Evolutionary conservation across 2,329 filamentous ascomycete genomes (phyloP), one percentile per base, ranked within the genome.

Genomic region (Arthrobotrys megalospora): DNA sequence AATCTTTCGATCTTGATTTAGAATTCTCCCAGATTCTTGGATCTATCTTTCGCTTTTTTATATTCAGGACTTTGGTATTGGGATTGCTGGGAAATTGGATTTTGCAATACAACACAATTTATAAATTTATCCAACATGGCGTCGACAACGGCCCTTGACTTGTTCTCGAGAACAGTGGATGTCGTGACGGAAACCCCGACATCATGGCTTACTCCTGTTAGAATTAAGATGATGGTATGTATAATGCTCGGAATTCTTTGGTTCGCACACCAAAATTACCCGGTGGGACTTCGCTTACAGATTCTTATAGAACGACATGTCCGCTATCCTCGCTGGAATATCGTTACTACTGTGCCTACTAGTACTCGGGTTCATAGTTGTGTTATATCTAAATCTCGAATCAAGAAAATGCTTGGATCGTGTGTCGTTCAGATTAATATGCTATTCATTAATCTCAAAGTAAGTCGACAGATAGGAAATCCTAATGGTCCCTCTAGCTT

Each of bases 361-460:
- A 1, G 32, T 80, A 8, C 70, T 81, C 12, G 76, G 67, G 10
- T 72, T 81, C 38, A 79, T 80, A 8, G 62, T 41, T 0, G 14
- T 81, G 0, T 53, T 81, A n/a, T 80, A 73, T 36, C 69, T 76
- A 11, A 79, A 80, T 16, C 63, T 24, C 7, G 79, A 79, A 19
- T 76, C 80, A 7, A 65, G 73, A 19, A 80, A 79, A 24, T 64
- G 63, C 2, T 41, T 81, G 14, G 76, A 81, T 19, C 79, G 80
- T n/a, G 63, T 81, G 19, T 81, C 80, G 10, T 81, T 81, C 19
- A 76, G 80, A 16, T 43, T 81, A 21, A 65, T 81, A 48, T 62
- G 69, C 16, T 81, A 81, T 60, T 80, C 80, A 32, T 69, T 81
- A 47, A 80, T 81, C 14, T 80, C 80, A 16, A 81, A 81, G 80